phyloP scores from a whole-genome alignment of 495 filamentous ascomycete species.

The Penicillium subrubescens region DNA sequence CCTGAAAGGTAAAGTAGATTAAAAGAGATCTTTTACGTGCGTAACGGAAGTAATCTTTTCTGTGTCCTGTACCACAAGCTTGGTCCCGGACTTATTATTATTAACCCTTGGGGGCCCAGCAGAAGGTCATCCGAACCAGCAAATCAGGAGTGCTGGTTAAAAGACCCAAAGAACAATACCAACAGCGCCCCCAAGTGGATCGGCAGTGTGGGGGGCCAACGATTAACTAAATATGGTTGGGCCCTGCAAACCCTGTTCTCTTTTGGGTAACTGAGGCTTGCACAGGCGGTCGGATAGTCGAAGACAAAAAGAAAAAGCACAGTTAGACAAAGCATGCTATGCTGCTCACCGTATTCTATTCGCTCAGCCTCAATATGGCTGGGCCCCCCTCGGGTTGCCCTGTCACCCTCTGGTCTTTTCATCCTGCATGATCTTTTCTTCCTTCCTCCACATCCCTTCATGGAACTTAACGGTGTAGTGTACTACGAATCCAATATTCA shows the following conservation, averaged over 20 bases:
- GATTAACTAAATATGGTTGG: neutral
- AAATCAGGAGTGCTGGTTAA: neutral
- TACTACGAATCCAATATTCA: neutral
- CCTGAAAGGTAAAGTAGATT: neutral
- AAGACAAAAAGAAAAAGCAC: neutral
- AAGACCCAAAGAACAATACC: neutral
- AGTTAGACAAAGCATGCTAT: neutral
- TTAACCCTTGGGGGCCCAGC: neutral
- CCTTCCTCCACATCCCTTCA: neutral
- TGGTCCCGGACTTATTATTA: neutral
- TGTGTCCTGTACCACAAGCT: neutral
- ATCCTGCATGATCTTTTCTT: slow-evolving; percentile 2
- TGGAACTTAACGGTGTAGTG: neutral
- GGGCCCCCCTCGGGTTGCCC: neutral
- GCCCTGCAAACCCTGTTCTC: neutral
- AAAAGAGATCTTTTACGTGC: neutral
- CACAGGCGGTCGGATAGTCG: neutral
- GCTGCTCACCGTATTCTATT: neutral
- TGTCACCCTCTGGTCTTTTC: neutral
- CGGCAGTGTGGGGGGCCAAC: neutral
- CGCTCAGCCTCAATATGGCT: slow-evolving; percentile 3
- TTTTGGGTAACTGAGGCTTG: neutral
- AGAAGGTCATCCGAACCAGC: neutral
- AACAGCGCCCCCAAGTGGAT: neutral
- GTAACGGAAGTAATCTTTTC: neutral